Evolutionary conservation across 2,329 filamentous ascomycete genomes (phyloP).

Genomic region (Calonectria montana): DNA sequence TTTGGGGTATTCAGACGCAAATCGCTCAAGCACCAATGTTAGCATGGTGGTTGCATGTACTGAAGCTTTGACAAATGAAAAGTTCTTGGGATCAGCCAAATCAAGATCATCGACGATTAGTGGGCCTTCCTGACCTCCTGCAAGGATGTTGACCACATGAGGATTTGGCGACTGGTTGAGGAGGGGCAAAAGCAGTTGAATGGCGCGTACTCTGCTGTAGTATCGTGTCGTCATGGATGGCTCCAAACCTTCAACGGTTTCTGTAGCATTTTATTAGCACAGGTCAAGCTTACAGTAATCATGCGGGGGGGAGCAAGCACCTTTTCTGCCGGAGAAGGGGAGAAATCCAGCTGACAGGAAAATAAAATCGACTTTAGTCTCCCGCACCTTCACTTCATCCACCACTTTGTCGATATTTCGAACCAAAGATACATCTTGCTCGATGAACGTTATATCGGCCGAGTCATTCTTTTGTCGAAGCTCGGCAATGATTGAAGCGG

Average conservation of each 20-base stretch:
- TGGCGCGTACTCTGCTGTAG: slow-evolving; percentile 69
- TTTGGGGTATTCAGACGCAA: slow-evolving; percentile 56
- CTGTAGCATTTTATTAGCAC: slow-evolving; percentile 42
- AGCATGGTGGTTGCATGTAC: slow-evolving; percentile 58
- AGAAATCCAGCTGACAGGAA: slow-evolving; percentile 54
- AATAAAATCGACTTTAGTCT: slow-evolving; percentile 57
- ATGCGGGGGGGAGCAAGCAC: not conserved
- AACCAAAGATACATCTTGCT: slow-evolving; percentile 61
- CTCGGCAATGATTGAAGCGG: slow-evolving; percentile 53
- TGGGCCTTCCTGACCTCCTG: slow-evolving; percentile 59
- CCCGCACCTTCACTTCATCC: slow-evolving; percentile 53
- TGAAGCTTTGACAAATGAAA: slow-evolving; percentile 47
- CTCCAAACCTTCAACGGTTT: slow-evolving; percentile 68
- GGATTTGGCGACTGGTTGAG: slow-evolving; percentile 53
- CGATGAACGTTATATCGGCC: slow-evolving; percentile 59
- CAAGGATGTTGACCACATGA: slow-evolving; percentile 62
- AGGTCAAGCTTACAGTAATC: not conserved
- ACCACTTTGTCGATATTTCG: slow-evolving; percentile 61
- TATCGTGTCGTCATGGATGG: slow-evolving; percentile 63
- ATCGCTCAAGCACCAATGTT: slow-evolving; percentile 59
- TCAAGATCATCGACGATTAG: slow-evolving; percentile 59
- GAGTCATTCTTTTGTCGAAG: slow-evolving; percentile 55
- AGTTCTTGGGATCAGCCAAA: slow-evolving; percentile 50
- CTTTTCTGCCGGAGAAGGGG: slow-evolving; percentile 36
- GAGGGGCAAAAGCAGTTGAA: slow-evolving; percentile 66